These are phyloP conservation scores for Suillus variegatus DNA, from an alignment of 768 basidiomycete species.

Conservation along the genomic window DNA sequence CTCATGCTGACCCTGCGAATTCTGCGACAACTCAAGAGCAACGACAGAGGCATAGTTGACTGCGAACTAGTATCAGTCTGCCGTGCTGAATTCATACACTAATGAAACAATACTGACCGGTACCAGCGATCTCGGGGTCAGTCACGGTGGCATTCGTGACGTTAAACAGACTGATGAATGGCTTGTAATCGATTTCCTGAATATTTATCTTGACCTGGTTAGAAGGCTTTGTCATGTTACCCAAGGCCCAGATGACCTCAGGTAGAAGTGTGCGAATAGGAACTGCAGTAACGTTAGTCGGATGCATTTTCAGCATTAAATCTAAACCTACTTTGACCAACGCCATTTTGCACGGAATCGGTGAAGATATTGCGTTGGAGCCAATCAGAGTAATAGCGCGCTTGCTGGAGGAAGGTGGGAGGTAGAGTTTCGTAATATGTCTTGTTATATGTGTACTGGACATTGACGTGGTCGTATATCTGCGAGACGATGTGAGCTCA, in stretches of 20 bases:
- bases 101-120: conserved; percentile 48
- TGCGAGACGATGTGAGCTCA: conserved; percentile 22
- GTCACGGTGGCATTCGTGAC: conserved; percentile 58
- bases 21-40: conserved; percentile 66
- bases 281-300: conserved; percentile 42
- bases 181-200: conserved; percentile 77
- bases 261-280: conserved; percentile 72
- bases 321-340: conserved; percentile 66
- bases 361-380: conserved; percentile 74
- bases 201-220: conserved; percentile 74
- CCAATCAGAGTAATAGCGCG: conserved; percentile 67
- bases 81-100: background rate
- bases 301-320: background rate
- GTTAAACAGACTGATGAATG: conserved; percentile 80
- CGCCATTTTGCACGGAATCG: conserved; percentile 50
- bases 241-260: conserved; percentile 65
- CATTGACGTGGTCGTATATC: conserved; percentile 74
- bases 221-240: conserved; percentile 70
- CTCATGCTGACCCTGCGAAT: conserved; percentile 63
- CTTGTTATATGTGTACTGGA: conserved; percentile 73
- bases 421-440: conserved; percentile 71
- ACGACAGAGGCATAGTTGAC: conserved; percentile 69
- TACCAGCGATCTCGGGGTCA: conserved; percentile 55
- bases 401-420: conserved; percentile 67
- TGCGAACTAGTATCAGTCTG: conserved; percentile 22